Evolutionary conservation across 108 stramenopile genomes (phyloP).

Genomic region (Nitzschia sp.): DNA sequence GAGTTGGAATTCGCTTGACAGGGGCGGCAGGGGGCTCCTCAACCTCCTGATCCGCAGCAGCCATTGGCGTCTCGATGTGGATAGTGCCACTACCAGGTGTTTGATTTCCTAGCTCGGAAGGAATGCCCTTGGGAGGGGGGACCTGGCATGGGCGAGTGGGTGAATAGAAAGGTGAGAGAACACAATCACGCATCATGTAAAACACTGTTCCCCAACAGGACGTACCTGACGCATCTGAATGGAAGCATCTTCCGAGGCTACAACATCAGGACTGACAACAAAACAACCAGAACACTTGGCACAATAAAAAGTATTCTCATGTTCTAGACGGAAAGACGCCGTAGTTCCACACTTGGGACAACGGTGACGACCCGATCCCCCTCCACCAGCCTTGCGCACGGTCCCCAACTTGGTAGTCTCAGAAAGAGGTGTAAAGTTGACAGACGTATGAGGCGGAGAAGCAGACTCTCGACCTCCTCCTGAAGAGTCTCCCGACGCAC

Average conservation of each 20-base stretch:
- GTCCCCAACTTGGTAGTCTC: constrained; percentile 8
- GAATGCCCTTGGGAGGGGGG: too few relatives aligned
- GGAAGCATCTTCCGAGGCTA: not conserved
- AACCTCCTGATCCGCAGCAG: not conserved
- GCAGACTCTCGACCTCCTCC: too few relatives aligned
- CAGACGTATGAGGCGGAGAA: not conserved
- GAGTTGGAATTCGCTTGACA: constrained; percentile 63
- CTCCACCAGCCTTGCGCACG: constrained; percentile 33
- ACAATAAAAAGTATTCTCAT: constrained; percentile 82
- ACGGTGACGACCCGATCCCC: constrained; percentile 46
- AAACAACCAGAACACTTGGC: constrained; percentile 88
- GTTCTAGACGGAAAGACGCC: constrained; percentile 67
- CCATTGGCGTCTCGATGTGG: not conserved
- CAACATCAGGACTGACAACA: constrained; percentile 26
- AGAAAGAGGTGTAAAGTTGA: not conserved
- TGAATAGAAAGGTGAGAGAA: too few relatives aligned
- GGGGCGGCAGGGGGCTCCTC: constrained; percentile 13
- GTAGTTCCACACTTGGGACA: constrained; percentile 78
- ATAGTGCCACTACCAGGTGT: too few relatives aligned
- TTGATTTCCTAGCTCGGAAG: too few relatives aligned
- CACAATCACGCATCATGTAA: too few relatives aligned
- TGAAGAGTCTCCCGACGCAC: too few relatives aligned
- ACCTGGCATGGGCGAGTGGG: too few relatives aligned
- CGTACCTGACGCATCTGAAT: too few relatives aligned
- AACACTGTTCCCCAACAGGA: too few relatives aligned